Conservation (phyloP, 2,329 filamentous ascomycete species). For the Neoascochyta sp. region DNA sequence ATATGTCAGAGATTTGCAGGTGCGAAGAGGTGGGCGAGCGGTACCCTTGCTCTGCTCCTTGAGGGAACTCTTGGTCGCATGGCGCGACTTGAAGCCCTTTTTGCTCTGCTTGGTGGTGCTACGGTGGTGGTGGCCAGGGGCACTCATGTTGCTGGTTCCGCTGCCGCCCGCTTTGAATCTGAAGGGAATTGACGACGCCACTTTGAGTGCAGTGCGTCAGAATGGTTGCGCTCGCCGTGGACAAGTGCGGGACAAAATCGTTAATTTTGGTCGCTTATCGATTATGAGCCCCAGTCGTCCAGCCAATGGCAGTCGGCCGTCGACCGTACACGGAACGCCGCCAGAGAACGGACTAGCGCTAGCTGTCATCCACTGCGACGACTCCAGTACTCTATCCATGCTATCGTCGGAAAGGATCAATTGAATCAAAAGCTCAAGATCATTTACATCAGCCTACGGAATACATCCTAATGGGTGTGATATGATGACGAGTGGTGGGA, state of each 20-base stretch:
- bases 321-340: too few relatives aligned
- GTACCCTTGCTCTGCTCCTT: constrained; percentile 81
- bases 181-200: constrained; percentile 56
- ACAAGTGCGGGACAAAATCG: constrained; percentile 20
- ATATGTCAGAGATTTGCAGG: constrained; percentile 12
- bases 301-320: too few relatives aligned
- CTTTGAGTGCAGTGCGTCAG: constrained; percentile 18
- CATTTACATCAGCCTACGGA: too few relatives aligned
- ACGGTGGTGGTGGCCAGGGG: constrained; percentile 73
- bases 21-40: constrained; percentile 2
- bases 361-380: too few relatives aligned
- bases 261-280: constrained; percentile 22
- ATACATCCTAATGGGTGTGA: too few relatives aligned
- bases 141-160: constrained; percentile 60
- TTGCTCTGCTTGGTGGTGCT: constrained; percentile 84
- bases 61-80: constrained; percentile 81
- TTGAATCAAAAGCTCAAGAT: too few relatives aligned
- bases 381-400: too few relatives aligned
- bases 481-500: too few relatives aligned
- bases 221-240: constrained; percentile 10
- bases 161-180: constrained; percentile 76
- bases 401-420: too few relatives aligned
- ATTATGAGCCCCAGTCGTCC: too few relatives aligned
- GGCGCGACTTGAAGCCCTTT: constrained; percentile 90
- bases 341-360: too few relatives aligned